Evolutionary conservation across 2,329 filamentous ascomycete genomes (phyloP).

Genomic region (Fusarium sp.): DNA sequence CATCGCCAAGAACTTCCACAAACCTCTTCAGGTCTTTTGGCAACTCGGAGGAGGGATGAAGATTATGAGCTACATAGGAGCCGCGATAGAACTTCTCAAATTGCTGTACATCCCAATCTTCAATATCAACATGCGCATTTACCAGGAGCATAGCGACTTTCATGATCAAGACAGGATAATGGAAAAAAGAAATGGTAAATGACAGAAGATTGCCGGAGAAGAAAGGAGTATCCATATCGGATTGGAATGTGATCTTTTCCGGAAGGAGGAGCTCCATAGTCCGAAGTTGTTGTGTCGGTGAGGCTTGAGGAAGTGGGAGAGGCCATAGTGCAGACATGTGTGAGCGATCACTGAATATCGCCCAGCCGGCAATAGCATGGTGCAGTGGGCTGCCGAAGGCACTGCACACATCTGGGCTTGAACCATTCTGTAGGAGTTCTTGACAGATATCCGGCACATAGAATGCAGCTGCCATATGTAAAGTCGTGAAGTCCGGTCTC

Average conservation of each 20-base stretch:
- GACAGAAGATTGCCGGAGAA: too few species aligned
- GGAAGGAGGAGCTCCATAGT: neutral
- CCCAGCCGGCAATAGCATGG: neutral
- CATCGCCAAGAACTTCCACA: neutral
- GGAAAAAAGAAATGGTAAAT: too few species aligned
- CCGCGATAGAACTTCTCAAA: neutral
- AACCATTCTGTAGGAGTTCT: neutral
- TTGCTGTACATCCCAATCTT: too few species aligned
- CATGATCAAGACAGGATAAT: too few species aligned
- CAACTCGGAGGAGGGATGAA: fast-evolving
- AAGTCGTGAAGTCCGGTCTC: neutral
- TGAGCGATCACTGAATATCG: neutral
- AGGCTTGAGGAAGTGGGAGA: fast-evolving
- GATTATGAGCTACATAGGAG: fast-evolving
- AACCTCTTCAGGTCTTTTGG: neutral
- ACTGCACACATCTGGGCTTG: neutral
- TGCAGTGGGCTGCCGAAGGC: neutral
- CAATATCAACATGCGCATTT: too few species aligned
- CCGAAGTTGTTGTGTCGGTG: neutral
- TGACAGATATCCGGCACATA: neutral
- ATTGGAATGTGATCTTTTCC: too few species aligned
- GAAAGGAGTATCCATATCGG: too few species aligned
- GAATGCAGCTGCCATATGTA: neutral
- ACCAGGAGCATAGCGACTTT: too few species aligned
- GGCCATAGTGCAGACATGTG: too few species aligned